Evolutionary conservation across 2,329 filamentous ascomycete genomes (phyloP).

Genomic region (Colletotrichum higginsianum): DNA sequence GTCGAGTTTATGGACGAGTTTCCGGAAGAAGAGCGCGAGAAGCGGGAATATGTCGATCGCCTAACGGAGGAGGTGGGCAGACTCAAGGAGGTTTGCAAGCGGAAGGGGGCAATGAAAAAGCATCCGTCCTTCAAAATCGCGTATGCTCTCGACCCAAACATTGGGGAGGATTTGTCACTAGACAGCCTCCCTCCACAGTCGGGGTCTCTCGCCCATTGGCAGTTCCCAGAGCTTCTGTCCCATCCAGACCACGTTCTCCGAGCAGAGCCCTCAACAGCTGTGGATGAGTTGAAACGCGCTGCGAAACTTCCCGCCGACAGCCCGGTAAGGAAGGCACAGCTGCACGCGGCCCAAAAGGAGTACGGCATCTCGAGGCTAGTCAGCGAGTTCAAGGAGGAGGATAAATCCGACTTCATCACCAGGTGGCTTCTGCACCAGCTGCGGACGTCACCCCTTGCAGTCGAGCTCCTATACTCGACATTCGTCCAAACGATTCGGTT

Average conservation of each 20-base stretch:
- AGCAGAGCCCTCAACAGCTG: slow-evolving; percentile 55
- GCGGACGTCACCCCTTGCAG: slow-evolving; percentile 62
- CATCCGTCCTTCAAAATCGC: slow-evolving; percentile 57
- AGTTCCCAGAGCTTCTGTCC: slow-evolving; percentile 63
- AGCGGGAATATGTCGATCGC: slow-evolving; percentile 51
- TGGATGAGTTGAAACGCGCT: slow-evolving; percentile 58
- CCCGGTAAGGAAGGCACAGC: slow-evolving; percentile 51
- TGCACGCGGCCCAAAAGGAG: slow-evolving; percentile 63
- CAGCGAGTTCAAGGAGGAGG: slow-evolving; percentile 51
- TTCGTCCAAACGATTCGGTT: slow-evolving; percentile 52
- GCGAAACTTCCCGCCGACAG: slow-evolving; percentile 54
- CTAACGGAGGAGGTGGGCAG: slow-evolving; percentile 52
- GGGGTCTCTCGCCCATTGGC: slow-evolving; percentile 54
- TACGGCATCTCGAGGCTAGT: slow-evolving; percentile 62
- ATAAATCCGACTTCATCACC: slow-evolving; percentile 63
- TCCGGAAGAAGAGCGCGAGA: slow-evolving; percentile 52
- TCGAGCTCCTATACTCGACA: slow-evolving; percentile 57
- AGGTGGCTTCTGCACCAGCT: slow-evolving; percentile 69
- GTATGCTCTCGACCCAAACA: slow-evolving; percentile 56
- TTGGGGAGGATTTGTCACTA: slow-evolving; percentile 61
- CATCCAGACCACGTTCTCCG: slow-evolving; percentile 63
- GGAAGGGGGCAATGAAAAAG: slow-evolving; percentile 59
- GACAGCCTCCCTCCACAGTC: slow-evolving; percentile 48
- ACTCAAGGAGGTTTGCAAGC: slow-evolving; percentile 58
- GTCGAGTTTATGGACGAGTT: slow-evolving; percentile 62